Base-by-base conservation (phyloP, 2,329 filamentous ascomycete species). In the Aotearoamyces nothofagi region DNA sequence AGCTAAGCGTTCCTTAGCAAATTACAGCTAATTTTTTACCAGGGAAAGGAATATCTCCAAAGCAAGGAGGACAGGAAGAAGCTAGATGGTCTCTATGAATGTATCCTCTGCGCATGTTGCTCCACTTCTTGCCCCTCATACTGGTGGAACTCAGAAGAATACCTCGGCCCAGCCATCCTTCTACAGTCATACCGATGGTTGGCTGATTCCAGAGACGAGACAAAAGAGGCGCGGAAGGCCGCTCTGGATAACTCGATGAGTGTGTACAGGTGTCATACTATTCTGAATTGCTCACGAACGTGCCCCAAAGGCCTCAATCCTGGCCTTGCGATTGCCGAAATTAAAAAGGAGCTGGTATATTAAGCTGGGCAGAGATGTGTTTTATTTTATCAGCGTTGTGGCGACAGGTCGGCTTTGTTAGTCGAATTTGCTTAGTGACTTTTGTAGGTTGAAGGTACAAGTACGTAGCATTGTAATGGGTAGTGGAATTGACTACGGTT, bases 141-240 rank as follows among this genome's bases (percentile, higher is more conserved):
- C 69, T 98, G 90, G 90, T 98, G 90, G 90, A 98, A 98, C 67
- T 76, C 78, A 45, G 86, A 96, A 61, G 86, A 96, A 59, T 98
- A 98, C 64, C 81, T 98, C 28, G 90, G 90, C 39, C 90, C 90
- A 35, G 90, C 90, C 42, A 82, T 98, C 36, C 78, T 98, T 30
- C 74, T 98, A 42, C 90, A 98, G 63, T 93, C 84, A 6, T 98
- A 96, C 74, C 76, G 87, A 52, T 98, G 90, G 90, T 68, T 98
- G 42, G 79, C 77, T 51, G 90, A 98, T 56, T 92, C 82, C 24
- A 78, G 90, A 58, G 90, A 98, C 55, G 79, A 94, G 71, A 75
- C 71, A 57, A 92, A 67, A 47, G 75, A 69, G 34, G 75, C 92
- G 69, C 78, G 90, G 54, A 90, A 90, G 69, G 73, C 76, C 41